Percentiles rank a stretch among this genome's conserved stretches.
Evolutionary conservation across 345 rosid species (phyloP).

Genomic region (Aethionema arabicum): DNA sequence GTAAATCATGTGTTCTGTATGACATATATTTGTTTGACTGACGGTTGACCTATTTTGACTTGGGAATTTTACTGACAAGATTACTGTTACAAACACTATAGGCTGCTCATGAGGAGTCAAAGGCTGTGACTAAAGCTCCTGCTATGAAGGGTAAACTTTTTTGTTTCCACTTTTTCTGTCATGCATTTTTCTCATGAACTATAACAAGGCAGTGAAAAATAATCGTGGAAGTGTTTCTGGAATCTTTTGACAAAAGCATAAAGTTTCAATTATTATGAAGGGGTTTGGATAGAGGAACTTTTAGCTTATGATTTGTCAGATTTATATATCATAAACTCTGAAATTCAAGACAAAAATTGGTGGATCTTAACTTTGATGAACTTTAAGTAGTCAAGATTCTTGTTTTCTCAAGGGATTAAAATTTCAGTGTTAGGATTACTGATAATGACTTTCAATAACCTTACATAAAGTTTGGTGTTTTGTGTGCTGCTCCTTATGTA

Average conservation of each 20-base stretch:
- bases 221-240: not conserved
- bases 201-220: not conserved
- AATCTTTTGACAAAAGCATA: not conserved
- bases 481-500: constrained; percentile 22
- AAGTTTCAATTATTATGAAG: not conserved
- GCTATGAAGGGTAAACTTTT: constrained; percentile 73
- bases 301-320: not conserved
- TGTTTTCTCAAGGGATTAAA: not conserved
- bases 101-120: constrained; percentile 96
- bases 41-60: not conserved
- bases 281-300: constrained; percentile 3
- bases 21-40: not conserved
- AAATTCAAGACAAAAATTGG: not conserved
- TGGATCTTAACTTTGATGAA: constrained; percentile 4
- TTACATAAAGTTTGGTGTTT: constrained; percentile 17
- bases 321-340: not conserved
- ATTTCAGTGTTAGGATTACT: constrained; percentile 6
- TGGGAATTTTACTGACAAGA: not conserved
- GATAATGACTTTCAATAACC: constrained; percentile 4
- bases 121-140: constrained; percentile 88
- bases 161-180: not conserved
- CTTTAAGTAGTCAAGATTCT: not conserved
- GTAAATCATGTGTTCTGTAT: not conserved
- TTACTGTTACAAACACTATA: constrained; percentile 27
- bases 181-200: not conserved